phyloP scores from a whole-genome alignment of 192 early-diverging fungal species.

The Coemansia sp. region DNA sequence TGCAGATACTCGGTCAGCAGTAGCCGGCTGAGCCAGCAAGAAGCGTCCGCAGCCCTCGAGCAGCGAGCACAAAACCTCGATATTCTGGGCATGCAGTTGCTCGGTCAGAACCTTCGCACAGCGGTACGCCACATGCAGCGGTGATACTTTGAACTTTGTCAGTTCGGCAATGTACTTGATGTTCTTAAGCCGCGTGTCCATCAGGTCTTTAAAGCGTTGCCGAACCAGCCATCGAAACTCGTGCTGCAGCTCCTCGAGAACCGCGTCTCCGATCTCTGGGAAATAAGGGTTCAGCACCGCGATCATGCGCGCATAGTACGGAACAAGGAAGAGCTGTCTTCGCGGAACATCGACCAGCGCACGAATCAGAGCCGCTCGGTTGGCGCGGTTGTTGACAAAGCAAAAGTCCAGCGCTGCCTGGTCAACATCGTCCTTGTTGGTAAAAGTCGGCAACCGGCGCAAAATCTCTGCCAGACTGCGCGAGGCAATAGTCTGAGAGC shows the following conservation, averaged over 20 bases:
- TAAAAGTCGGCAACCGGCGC: conserved; percentile 68
- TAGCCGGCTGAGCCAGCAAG: conserved; percentile 75
- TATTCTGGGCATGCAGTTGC: conserved; percentile 77
- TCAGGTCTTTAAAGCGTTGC: conserved; percentile 60
- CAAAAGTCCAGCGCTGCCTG: conserved; percentile 90
- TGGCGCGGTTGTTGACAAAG: conserved; percentile 79
- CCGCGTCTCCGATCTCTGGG: conserved; percentile 76
- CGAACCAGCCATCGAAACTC: conserved; percentile 64
- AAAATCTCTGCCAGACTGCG: conserved; percentile 66
- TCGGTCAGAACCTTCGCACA: conserved; percentile 85
- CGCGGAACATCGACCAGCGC: conserved; percentile 78
- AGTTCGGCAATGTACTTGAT: conserved; percentile 88
- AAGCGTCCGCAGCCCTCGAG: conserved; percentile 91
- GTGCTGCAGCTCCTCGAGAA: conserved; percentile 61
- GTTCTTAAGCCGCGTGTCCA: conserved; percentile 59
- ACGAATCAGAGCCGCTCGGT: conserved; percentile 74
- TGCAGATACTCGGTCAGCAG: conserved; percentile 63
- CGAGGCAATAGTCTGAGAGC: conserved; percentile 30
- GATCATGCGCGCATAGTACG: conserved; percentile 88
- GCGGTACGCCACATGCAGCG: conserved; percentile 77
- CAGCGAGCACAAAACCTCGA: conserved; percentile 78
- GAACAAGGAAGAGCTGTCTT: conserved; percentile 77
- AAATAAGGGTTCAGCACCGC: conserved; percentile 84
- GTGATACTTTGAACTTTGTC: conserved; percentile 88
- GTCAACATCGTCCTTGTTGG: conserved; percentile 86